Evolutionary conservation across 2,329 filamentous ascomycete species (phyloP).

Genomic region (Pseudogymnoascus verrucosus): DNA sequence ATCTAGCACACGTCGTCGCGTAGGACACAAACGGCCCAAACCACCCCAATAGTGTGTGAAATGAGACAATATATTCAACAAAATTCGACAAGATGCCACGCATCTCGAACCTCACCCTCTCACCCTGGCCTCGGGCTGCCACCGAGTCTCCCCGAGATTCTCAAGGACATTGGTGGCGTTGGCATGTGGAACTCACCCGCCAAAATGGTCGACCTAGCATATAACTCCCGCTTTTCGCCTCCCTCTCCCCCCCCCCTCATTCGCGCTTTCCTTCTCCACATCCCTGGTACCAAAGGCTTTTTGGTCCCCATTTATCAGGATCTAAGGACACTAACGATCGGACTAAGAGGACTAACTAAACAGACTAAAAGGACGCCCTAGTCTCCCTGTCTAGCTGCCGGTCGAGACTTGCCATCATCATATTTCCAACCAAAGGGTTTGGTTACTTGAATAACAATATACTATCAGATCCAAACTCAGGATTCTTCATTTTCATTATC

Average conservation of each 20-base stretch:
- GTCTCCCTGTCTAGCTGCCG: not conserved
- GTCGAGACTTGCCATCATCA: constrained; percentile 1
- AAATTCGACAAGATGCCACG: not conserved
- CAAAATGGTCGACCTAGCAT: not conserved
- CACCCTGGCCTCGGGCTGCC: not conserved
- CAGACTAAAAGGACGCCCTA: not conserved
- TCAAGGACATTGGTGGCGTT: not conserved
- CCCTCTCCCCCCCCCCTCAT: not conserved
- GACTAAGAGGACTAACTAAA: not conserved
- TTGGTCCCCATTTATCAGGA: not conserved
- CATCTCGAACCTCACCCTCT: not conserved
- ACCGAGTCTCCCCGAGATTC: not conserved
- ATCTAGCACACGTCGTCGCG: not conserved
- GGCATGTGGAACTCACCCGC: not conserved
- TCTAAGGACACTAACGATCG: not conserved
- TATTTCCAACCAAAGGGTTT: not conserved
- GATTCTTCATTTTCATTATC: not conserved
- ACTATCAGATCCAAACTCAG: not conserved
- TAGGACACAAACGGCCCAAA: not conserved
- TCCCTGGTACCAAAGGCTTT: not conserved
- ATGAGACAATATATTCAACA: constrained; percentile 3
- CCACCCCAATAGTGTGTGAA: not conserved
- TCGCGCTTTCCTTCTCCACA: not conserved
- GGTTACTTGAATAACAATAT: not conserved
- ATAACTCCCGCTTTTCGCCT: not conserved